Conservation (phyloP, 768 basidiomycete species). For the Galerina sulciceps region DNA sequence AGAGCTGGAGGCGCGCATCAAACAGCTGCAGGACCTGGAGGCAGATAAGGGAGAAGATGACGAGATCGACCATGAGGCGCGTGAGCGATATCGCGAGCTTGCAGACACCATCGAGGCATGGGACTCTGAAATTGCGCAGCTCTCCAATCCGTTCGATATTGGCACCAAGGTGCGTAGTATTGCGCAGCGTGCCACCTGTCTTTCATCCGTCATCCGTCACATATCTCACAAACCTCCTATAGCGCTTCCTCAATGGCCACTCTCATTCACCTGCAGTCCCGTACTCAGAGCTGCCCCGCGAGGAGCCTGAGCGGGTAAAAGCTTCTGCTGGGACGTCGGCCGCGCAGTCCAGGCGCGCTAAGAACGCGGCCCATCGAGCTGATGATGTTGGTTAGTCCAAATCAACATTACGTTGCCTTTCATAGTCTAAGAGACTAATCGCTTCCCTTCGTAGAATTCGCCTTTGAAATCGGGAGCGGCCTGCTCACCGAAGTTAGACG, state of each 20-base stretch:
- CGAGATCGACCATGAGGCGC: slow-evolving; percentile 67
- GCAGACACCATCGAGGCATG: slow-evolving; percentile 75
- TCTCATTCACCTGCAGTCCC: slow-evolving; percentile 48
- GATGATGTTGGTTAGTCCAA: slow-evolving; percentile 80
- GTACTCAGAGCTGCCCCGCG: slow-evolving; percentile 57
- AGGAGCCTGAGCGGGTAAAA: slow-evolving; percentile 66
- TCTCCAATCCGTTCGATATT: slow-evolving; percentile 72
- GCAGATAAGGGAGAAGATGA: slow-evolving; percentile 66
- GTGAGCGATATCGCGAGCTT: slow-evolving; percentile 76
- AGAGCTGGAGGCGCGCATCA: slow-evolving; percentile 88
- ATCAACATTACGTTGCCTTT: slow-evolving; percentile 21
- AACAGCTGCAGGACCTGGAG: slow-evolving; percentile 76
- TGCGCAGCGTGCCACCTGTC: slow-evolving; percentile 3
- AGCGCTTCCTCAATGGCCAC: slow-evolving; percentile 51
- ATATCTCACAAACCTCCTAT: slow-evolving; percentile 10
- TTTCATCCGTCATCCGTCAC: not conserved
- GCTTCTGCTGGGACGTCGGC: slow-evolving; percentile 70
- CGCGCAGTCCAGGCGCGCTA: slow-evolving; percentile 85
- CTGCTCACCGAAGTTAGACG: slow-evolving; percentile 90
- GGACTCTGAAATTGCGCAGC: slow-evolving; percentile 79
- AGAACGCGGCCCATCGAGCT: slow-evolving; percentile 89
- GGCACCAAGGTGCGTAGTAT: slow-evolving; percentile 55
- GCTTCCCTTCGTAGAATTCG: slow-evolving; percentile 72
- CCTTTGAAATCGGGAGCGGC: slow-evolving; percentile 95
- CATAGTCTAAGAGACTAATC: slow-evolving; percentile 17